phyloP scores from a whole-genome alignment of 2,329 filamentous ascomycete genomes.

The Apiospora koreana region DNA sequence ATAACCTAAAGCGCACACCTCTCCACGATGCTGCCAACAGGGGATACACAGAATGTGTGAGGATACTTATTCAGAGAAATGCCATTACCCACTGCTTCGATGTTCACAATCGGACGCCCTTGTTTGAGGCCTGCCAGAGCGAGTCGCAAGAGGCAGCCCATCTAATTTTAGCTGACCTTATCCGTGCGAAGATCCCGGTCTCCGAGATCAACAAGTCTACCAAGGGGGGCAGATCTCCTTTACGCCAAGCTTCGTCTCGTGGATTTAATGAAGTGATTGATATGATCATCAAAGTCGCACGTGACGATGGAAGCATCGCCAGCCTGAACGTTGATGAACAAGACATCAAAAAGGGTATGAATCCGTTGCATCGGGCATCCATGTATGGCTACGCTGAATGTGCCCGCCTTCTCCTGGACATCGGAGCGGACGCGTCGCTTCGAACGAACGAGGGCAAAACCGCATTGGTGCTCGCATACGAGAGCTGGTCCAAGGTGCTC shows the following conservation, averaged over 20 bases:
- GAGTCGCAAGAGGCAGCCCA: not conserved
- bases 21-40: not conserved
- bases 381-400: not conserved
- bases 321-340: not conserved
- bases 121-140: not conserved
- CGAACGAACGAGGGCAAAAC: not conserved
- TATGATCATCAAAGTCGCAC: not conserved
- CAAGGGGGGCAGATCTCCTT: not conserved
- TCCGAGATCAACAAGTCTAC: not conserved
- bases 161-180: not conserved
- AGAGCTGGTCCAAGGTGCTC: slow-evolving; percentile 5
- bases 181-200: not conserved
- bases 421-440: not conserved
- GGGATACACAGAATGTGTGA: not conserved
- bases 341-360: not conserved
- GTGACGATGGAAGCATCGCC: not conserved
- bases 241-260: not conserved
- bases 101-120: not conserved
- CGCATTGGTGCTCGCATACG: not conserved
- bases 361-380: not conserved
- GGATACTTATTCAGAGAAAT: not conserved
- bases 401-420: not conserved
- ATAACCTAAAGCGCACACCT: not conserved
- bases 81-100: not conserved
- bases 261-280: not conserved